Evolutionary conservation across 2,329 filamentous ascomycete genomes (phyloP).

Genomic region (Monilinia fructicola): DNA sequence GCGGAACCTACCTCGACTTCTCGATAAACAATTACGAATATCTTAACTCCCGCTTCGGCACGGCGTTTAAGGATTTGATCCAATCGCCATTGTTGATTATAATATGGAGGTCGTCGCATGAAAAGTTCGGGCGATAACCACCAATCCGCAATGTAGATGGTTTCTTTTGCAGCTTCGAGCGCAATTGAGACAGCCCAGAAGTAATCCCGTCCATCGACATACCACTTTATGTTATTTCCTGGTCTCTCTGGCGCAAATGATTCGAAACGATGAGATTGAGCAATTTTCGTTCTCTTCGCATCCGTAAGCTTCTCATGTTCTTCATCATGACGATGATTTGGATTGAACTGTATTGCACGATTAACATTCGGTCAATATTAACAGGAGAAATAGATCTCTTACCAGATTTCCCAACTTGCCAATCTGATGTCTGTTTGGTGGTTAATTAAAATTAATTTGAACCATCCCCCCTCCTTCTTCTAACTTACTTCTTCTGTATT

Average conservation of each 20-base stretch:
- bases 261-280: conserved; percentile 76
- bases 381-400: conserved; percentile 33
- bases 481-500: conserved; percentile 57
- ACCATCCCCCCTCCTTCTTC: background rate
- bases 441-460: conserved; percentile 11
- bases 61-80: conserved; percentile 84
- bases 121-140: conserved; percentile 92
- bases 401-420: conserved; percentile 64
- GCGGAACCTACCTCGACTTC: conserved; percentile 50
- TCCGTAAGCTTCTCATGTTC: conserved; percentile 84
- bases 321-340: conserved; percentile 90
- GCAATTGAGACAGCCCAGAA: conserved; percentile 92
- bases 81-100: conserved; percentile 81
- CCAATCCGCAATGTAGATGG: conserved; percentile 96
- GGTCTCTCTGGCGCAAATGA: conserved; percentile 87
- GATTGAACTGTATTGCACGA: conserved; percentile 58
- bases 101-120: conserved; percentile 77
- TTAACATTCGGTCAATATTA: conserved; percentile 4
- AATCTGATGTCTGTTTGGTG: conserved; percentile 51
- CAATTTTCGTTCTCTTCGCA: conserved; percentile 70
- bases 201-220: conserved; percentile 93
- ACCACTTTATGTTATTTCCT: conserved; percentile 91
- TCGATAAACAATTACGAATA: conserved; percentile 90
- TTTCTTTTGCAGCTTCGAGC: conserved; percentile 85
- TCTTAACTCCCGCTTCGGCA: conserved; percentile 90